Base-by-base conservation (phyloP, 257 asterid genomes). In the Capsicum baccatum region DNA sequence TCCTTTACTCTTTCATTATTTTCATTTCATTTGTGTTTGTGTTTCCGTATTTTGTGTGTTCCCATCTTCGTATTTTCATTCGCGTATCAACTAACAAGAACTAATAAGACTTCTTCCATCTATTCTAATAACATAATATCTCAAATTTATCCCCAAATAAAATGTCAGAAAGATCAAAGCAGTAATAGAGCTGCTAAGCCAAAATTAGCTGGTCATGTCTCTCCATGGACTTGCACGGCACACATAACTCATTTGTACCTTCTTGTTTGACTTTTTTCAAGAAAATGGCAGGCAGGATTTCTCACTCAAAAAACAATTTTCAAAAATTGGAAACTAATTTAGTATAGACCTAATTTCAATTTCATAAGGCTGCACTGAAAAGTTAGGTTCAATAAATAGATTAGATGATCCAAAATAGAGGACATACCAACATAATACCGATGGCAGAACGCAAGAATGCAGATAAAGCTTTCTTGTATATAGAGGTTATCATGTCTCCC, bases 401-500 rank as follows among this genome's bases (percentile, higher is more conserved):
- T 52, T 76, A 48, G 44, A 48, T 48, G 44, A 74, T 74, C 62
- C 81, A 74, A 81, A 67, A 47, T 19, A 67, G 60, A 89, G 55
- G 63, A 73, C 86, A 71, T 94, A 96, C 98, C 98, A 93, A 69
- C 87, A 87, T 88, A 67, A 93, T 87, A 73, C 98, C 98, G 47
- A 91, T 14, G 71, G 94, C 64, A 78, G 98, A 96, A 84, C 96
- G 99, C 86, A 94, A 88, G 88, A 93, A 79, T 16, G 93, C 87
- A 9, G 97, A 92, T 58, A 94, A 81, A 79, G 94, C 90, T 86
- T 88, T 92, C 94, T 86, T 92, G 85, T 90, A 96, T 8, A 95
- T 79, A 87, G 89, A 87, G 81, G 80, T 92, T 67, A 94, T 86
- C 92, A 92, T 89, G 79, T 83, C 88, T 79, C 92, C 89, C 92